Conservation (phyloP, 495 filamentous ascomycete species). For the Talaromyces liani region DNA sequence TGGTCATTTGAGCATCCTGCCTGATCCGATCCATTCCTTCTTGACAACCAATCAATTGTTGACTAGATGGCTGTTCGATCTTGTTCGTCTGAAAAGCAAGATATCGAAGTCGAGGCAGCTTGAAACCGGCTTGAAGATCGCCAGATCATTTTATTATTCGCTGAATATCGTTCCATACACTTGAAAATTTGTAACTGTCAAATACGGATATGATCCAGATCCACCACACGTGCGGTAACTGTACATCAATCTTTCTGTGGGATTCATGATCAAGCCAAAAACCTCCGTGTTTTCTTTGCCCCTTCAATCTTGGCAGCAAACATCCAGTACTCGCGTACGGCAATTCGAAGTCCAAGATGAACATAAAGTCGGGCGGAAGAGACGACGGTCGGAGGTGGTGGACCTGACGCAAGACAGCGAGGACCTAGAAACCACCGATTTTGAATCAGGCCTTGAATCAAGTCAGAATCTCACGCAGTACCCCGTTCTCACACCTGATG, state of each 20-base stretch:
- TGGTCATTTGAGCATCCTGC: not conserved
- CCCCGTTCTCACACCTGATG: slow-evolving; percentile 36
- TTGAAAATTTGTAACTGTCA: not conserved
- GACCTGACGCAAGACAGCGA: slow-evolving; percentile 21
- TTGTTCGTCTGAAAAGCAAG: too few species aligned
- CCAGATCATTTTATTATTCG: not conserved
- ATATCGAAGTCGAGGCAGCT: too few species aligned
- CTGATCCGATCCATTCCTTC: not conserved
- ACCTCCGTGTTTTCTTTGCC: slow-evolving; percentile 32
- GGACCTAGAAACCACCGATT: slow-evolving; percentile 15
- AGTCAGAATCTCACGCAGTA: slow-evolving; percentile 15
- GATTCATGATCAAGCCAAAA: slow-evolving; percentile 8
- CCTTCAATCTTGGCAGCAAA: slow-evolving; percentile 32
- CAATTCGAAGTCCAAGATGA: slow-evolving; percentile 24
- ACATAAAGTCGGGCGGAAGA: slow-evolving; percentile 19
- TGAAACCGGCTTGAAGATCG: too few species aligned
- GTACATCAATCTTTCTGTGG: not conserved
- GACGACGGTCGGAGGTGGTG: slow-evolving; percentile 23
- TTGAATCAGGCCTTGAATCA: slow-evolving; percentile 21
- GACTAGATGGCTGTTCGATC: too few species aligned
- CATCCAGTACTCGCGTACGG: slow-evolving; percentile 24
- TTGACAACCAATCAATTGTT: not conserved
- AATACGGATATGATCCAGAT: not conserved
- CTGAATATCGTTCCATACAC: not conserved
- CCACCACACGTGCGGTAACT: not conserved